These are phyloP conservation scores for Telopea speciosissima DNA, from an alignment of 177 flowering plant species.

Conservation along the genomic window DNA sequence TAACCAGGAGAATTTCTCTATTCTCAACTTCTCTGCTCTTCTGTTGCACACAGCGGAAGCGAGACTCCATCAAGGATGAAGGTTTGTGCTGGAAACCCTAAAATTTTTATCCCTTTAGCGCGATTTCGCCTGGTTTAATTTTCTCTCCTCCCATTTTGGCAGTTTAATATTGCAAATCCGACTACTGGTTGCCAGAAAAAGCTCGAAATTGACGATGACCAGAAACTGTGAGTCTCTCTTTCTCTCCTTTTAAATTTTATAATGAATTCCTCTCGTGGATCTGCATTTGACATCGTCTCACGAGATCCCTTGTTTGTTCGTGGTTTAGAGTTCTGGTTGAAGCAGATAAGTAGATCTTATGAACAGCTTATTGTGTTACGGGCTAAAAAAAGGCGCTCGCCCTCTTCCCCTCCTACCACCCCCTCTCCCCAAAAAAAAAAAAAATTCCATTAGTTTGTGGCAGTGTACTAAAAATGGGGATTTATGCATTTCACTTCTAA, in stretches of 20 bases:
- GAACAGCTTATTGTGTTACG: too few relatives aligned
- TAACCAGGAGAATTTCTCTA: neutral
- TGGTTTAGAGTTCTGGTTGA: neutral
- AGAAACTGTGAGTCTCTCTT: constrained; percentile 28
- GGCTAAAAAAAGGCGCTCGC: too few relatives aligned
- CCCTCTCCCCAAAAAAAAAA: too few relatives aligned
- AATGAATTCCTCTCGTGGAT: too few relatives aligned
- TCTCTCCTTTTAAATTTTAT: neutral
- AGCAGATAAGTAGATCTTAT: neutral
- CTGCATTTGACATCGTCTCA: neutral
- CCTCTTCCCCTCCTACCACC: too few relatives aligned
- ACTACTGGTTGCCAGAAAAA: constrained; percentile 43
- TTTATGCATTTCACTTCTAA: too few relatives aligned
- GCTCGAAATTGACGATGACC: constrained; percentile 38
- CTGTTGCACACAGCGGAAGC: constrained; percentile 5
- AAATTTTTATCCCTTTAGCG: neutral
- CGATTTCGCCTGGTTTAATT: neutral
- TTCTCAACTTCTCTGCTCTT: neutral
- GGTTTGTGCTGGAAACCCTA: constrained; percentile 8
- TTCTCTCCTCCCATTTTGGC: neutral
- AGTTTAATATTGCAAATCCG: constrained; percentile 38
- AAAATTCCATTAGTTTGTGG: too few relatives aligned
- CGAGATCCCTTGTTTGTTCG: neutral
- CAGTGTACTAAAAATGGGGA: too few relatives aligned
- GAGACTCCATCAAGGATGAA: constrained; percentile 14